Evolutionary conservation across 1,139 yeast species (phyloP).

Genomic region (Saccharomyces hybrid): DNA sequence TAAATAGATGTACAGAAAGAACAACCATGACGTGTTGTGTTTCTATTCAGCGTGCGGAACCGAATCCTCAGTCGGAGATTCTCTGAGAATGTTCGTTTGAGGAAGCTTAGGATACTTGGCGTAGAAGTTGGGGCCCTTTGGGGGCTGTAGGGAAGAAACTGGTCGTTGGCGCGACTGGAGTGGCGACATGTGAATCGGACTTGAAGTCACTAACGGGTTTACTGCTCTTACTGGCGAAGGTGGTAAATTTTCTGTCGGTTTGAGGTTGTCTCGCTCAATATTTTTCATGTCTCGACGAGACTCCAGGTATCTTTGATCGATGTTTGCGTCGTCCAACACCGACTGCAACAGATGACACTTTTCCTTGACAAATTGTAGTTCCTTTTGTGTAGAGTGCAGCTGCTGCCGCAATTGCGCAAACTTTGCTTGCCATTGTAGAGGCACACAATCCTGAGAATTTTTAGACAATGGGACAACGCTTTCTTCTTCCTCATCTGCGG

Average conservation of each 20-base stretch:
- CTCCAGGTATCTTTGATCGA: constrained; percentile 28
- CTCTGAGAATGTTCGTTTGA: constrained; percentile 16
- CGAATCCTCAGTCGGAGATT: constrained; percentile 7
- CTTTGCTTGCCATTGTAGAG: constrained; percentile 25
- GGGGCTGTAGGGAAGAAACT: neutral
- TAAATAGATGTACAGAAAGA: neutral
- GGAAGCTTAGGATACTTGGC: constrained; percentile 30
- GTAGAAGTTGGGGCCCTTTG: constrained; percentile 14
- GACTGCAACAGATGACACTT: constrained; percentile 26
- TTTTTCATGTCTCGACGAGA: constrained; percentile 30
- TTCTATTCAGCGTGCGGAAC: neutral
- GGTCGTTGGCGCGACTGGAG: constrained; percentile 2
- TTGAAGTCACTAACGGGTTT: constrained; percentile 30
- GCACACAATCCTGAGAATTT: constrained; percentile 14
- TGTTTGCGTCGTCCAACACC: constrained; percentile 29
- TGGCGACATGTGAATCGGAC: constrained; percentile 21
- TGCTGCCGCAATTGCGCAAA: constrained; percentile 48
- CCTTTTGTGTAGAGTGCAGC: constrained; percentile 56
- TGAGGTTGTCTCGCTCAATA: constrained; percentile 23
- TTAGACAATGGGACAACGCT: neutral
- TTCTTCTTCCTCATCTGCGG: neutral
- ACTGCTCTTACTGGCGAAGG: constrained; percentile 30
- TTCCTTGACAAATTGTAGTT: constrained; percentile 39
- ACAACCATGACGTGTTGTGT: neutral
- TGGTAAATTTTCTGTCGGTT: constrained; percentile 25